Conservation (phyloP, 192 early-diverging fungal species). For the Pilobolus umbonatus region DNA sequence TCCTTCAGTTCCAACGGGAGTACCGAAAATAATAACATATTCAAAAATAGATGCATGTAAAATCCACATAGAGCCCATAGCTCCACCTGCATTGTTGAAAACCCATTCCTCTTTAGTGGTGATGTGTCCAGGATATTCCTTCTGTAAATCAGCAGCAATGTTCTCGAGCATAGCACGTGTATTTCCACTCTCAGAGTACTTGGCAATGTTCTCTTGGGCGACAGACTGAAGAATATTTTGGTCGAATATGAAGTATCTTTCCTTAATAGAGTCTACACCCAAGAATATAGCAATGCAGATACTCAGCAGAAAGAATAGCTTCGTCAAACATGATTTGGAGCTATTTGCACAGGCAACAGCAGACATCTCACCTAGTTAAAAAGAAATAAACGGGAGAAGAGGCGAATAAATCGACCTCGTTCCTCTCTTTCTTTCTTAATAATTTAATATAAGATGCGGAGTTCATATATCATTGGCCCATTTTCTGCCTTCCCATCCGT, state of each 20-base stretch:
- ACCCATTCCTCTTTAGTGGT: slow-evolving; percentile 41
- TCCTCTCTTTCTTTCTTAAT: neutral
- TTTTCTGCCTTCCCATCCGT: no score
- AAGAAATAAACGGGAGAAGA: neutral
- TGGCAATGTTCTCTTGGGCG: slow-evolving; percentile 33
- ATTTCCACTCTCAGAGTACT: slow-evolving; percentile 34
- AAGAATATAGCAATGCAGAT: slow-evolving; percentile 31
- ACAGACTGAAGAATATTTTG: slow-evolving; percentile 29
- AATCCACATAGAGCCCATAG: slow-evolving; percentile 46
- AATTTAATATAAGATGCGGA: neutral
- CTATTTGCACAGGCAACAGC: neutral
- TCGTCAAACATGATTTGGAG: slow-evolving; percentile 11
- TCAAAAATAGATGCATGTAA: slow-evolving; percentile 42
- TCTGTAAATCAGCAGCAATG: slow-evolving; percentile 31
- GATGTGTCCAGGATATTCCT: slow-evolving; percentile 36
- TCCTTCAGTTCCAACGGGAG: slow-evolving; percentile 42
- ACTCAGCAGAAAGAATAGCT: slow-evolving; percentile 21
- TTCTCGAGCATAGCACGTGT: slow-evolving; percentile 28
- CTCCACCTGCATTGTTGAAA: slow-evolving; percentile 47
- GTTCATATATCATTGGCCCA: no score
- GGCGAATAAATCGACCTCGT: neutral
- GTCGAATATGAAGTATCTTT: slow-evolving; percentile 38
- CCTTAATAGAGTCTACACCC: slow-evolving; percentile 33
- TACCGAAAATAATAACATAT: slow-evolving; percentile 45
- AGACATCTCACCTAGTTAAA: slow-evolving; percentile 3